Evolutionary conservation across 2,329 filamentous ascomycete species (phyloP).

Genomic region (Rhexocercosporidium sp.): DNA sequence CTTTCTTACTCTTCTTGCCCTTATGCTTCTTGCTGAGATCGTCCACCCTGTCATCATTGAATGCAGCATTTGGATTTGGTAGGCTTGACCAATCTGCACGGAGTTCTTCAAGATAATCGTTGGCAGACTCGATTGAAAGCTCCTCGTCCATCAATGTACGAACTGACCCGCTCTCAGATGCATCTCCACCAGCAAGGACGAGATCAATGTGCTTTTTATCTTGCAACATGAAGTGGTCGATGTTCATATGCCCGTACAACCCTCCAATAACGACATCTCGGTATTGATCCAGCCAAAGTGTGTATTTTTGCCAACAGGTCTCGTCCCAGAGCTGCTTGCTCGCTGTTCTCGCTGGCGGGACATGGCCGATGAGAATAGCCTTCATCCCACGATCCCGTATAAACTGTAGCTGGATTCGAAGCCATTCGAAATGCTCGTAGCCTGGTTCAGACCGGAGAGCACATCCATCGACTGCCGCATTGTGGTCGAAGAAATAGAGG

Average conservation of each 20-base stretch:
- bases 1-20: slow-evolving; percentile 47
- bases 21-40: slow-evolving; percentile 50
- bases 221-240: slow-evolving; percentile 94
- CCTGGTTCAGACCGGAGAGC: slow-evolving; percentile 79
- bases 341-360: slow-evolving; percentile 85
- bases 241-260: slow-evolving; percentile 96
- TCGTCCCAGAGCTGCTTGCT: slow-evolving; percentile 94
- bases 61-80: slow-evolving; percentile 52
- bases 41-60: slow-evolving; percentile 33
- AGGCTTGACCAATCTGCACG: slow-evolving; percentile 79
- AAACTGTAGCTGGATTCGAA: slow-evolving; percentile 85
- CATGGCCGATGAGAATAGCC: slow-evolving; percentile 91
- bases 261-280: slow-evolving; percentile 84
- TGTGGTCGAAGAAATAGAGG: slow-evolving; percentile 93
- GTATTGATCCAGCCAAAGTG: slow-evolving; percentile 87
- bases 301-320: slow-evolving; percentile 98
- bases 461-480: slow-evolving; percentile 93
- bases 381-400: slow-evolving; percentile 87
- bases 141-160: slow-evolving; percentile 54
- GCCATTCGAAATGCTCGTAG: slow-evolving; percentile 95
- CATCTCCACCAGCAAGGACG: slow-evolving; percentile 45
- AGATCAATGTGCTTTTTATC: slow-evolving; percentile 80
- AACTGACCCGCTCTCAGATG: slow-evolving; percentile 32
- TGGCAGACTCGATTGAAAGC: slow-evolving; percentile 69
- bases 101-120: slow-evolving; percentile 80